Base-by-base conservation (phyloP, 441 rosid species). In the Erodium texanum region DNA sequence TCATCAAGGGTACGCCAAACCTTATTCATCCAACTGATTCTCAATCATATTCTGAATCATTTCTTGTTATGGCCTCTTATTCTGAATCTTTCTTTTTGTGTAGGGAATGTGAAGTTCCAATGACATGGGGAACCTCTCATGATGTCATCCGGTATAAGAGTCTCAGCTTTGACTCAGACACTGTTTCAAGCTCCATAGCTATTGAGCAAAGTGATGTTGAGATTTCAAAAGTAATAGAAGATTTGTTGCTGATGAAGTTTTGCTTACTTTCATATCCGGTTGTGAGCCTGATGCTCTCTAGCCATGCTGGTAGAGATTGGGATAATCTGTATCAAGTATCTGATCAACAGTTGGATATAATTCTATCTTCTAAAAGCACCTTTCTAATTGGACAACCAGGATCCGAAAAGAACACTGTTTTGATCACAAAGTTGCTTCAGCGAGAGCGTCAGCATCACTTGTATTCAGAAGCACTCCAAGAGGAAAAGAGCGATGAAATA, bases 381-480 rank as follows among this genome's bases (percentile, higher is more conserved):
- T 87, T 85, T 67, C 70, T 82, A n/a, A 68, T 82, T 12, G 92
- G 92, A 68, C 73, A 81, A 38, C 79, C 89, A 14, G 89, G 92
- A 38, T 85, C 89, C 1, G 87, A 89, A 32, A 87, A 85, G 73
- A 85, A 87, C 0, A 85, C 86, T 7, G 78, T 83, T 43, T 38
- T 84, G 64, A 78, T 80, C 0, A 77, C 74, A 77, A 86, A 86
- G 74, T 62, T 87, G 70, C 75, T 79, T 72, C 66, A 67, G 32
- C 78, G 70, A 29, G 85, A 85, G 76, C 76, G 79, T 23, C 66
- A 62, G 7, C 74, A 50, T 38, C 10, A 38, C 43, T 38, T 38
- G 29, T 80, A 77, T 15, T 27, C 62, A 6, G 56, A 73, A 58
- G 84, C 78, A 19, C 68, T 65, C 32, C 24, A 41, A 69, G 67